Base-by-base conservation (phyloP, 108 stramenopile species). In the Cyclotella choctawhatcheeana region DNA sequence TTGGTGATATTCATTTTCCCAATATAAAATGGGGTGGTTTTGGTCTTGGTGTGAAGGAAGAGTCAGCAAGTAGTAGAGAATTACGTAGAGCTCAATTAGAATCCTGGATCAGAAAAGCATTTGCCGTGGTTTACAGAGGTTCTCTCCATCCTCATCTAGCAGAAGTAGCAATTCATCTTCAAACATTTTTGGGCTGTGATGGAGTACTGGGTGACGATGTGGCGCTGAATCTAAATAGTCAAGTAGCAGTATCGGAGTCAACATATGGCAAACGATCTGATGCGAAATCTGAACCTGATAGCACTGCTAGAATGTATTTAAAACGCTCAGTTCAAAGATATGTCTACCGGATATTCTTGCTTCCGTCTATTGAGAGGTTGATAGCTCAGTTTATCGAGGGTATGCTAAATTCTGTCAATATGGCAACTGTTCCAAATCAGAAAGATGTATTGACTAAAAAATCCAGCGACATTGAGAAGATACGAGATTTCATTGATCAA, bases 131-230 rank as follows among this genome's bases (percentile, higher is more conserved):
- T 17, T 95, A 95, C 64, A 81, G 74, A 7, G 68, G 82, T 16
- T 63, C 66, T 17, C 73, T 95, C 0, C 73, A 91, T 37, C 84
- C 91, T 0, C 75, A 74, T 35, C 61, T 87, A 10, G 85, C 82
- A 0, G 91, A 95, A 64, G 77, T 93, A 33, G 86, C 90, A 6
- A 63, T 89, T 26, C 88, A 91, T 76, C 77, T 95, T 12, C 94
- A 95, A 75, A 86, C 86, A n/a, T 95, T 95, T 72, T 69, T 95
- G 22, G 91, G 93, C 0, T 88, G 88, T 59, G 88, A 86, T 37
- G 64, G 72, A 35, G 64, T 74, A 17, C 66, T 77, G 34, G 45
- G 44, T 13, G 33, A 75, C 33, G 58, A 50, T 20, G 74, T 63
- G 26, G 26, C 54, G 24, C 31, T 73, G 40, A 12, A 64, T 29